Evolutionary conservation across 352 stramenopile genomes (phyloP).

Genomic region (Globisporangium nunn): DNA sequence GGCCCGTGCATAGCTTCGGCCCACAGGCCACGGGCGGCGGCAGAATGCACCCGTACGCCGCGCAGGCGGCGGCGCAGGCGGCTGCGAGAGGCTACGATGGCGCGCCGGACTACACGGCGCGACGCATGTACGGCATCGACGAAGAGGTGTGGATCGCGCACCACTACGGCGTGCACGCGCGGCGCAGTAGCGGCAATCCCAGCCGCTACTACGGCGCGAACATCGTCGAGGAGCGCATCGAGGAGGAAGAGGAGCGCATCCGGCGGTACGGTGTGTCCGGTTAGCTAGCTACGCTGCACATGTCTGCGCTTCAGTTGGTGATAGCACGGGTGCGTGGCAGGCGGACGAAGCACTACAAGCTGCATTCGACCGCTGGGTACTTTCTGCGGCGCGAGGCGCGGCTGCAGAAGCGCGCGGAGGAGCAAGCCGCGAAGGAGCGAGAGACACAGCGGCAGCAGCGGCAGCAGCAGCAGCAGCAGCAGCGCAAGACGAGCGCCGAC

Average conservation of each 20-base stretch:
- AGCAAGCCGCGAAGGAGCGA: slow-evolving; percentile 36
- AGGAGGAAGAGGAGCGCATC: slow-evolving; percentile 60
- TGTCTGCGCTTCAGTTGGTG: not conserved
- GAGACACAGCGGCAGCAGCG: slow-evolving; percentile 18
- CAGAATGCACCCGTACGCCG: slow-evolving; percentile 52
- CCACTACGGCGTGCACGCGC: slow-evolving; percentile 65
- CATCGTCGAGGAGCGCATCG: slow-evolving; percentile 62
- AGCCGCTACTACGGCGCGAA: slow-evolving; percentile 66
- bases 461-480: slow-evolving; percentile 7
- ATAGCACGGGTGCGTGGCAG: slow-evolving; percentile 9
- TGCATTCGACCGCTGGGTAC: slow-evolving; percentile 55
- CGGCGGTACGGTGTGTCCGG: slow-evolving; percentile 19
- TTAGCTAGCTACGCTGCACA: too few species aligned
- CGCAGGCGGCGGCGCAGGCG: slow-evolving; percentile 18
- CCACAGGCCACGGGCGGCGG: slow-evolving; percentile 31
- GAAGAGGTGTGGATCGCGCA: slow-evolving; percentile 82
- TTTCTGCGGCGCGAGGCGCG: slow-evolving; percentile 67
- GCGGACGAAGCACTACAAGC: slow-evolving; percentile 67
- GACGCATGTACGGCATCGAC: slow-evolving; percentile 60
- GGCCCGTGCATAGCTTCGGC: slow-evolving; percentile 34
- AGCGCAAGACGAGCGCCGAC: slow-evolving; percentile 14
- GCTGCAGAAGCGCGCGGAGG: slow-evolving; percentile 34
- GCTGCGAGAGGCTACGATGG: slow-evolving; percentile 18
- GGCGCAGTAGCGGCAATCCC: slow-evolving; percentile 31
- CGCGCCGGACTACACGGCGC: slow-evolving; percentile 8